Evolutionary conservation across 495 filamentous ascomycete species (phyloP).

Genomic region (Penicillium flavigenum): DNA sequence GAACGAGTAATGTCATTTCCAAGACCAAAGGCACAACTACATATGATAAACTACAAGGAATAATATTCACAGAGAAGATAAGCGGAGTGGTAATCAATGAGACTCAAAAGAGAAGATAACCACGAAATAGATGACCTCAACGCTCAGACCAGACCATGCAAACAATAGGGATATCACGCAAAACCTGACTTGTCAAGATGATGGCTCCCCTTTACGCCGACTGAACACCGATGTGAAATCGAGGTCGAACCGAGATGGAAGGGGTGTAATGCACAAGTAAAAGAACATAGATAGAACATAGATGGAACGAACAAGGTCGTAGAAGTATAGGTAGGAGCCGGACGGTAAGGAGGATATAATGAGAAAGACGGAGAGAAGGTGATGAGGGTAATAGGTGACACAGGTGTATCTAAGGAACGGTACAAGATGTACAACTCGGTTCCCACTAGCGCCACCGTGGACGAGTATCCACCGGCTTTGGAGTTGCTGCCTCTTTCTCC

Average conservation of each 20-base stretch:
- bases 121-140: slow-evolving; percentile 19
- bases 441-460: slow-evolving; percentile 37
- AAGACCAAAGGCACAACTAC: background rate
- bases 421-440: background rate
- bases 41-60: slow-evolving; percentile 23
- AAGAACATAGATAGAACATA: slow-evolving; percentile 4
- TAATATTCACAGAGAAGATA: slow-evolving; percentile 25
- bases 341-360: slow-evolving; percentile 10
- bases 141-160: slow-evolving; percentile 34
- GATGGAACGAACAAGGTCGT: slow-evolving; percentile 8
- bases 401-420: background rate
- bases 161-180: slow-evolving; percentile 36
- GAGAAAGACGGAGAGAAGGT: background rate
- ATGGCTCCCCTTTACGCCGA: slow-evolving; percentile 2
- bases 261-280: slow-evolving; percentile 18
- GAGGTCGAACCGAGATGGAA: slow-evolving; percentile 16
- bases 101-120: slow-evolving; percentile 8
- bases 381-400: slow-evolving; percentile 9
- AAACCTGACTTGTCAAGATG: slow-evolving; percentile 27
- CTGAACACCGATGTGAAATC: slow-evolving; percentile 3
- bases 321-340: slow-evolving; percentile 5
- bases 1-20: background rate
- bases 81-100: slow-evolving; percentile 10
- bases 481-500: slow-evolving; percentile 29
- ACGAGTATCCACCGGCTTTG: slow-evolving; percentile 35